Evolutionary conservation across 2,329 filamentous ascomycete genomes (phyloP).

Genomic region (Westerdykella sp.): DNA sequence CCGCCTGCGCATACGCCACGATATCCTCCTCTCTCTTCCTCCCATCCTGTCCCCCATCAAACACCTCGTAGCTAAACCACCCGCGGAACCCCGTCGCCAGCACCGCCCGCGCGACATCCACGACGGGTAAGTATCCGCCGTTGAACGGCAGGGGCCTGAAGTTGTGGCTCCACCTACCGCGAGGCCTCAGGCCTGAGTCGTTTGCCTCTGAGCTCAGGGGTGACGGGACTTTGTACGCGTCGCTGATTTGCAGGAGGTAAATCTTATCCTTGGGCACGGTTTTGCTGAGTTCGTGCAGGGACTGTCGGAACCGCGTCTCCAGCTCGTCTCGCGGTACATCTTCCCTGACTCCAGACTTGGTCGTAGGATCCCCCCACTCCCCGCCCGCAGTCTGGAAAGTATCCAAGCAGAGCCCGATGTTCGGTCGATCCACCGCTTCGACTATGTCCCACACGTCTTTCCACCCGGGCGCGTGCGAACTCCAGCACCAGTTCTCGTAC

Average conservation of each 20-base stretch:
- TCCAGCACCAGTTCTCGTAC: conserved; percentile 82
- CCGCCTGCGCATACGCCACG: conserved; percentile 47
- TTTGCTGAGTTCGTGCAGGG: conserved; percentile 50
- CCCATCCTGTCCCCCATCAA: conserved; percentile 54
- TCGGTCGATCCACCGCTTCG: conserved; percentile 53
- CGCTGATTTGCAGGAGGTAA: conserved; percentile 66
- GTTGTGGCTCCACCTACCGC: conserved; percentile 65
- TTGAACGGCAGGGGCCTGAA: conserved; percentile 63
- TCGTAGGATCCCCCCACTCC: conserved; percentile 68
- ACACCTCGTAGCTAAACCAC: conserved; percentile 66
- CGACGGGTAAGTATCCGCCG: conserved; percentile 64
- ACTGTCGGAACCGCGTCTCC: conserved; percentile 46
- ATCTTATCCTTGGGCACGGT: conserved; percentile 64
- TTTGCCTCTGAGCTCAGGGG: conserved; percentile 50
- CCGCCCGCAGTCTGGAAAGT: conserved; percentile 70
- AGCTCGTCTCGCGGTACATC: conserved; percentile 43
- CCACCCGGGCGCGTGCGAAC: conserved; percentile 63
- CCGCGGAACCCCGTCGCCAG: conserved; percentile 60
- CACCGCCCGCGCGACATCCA: conserved; percentile 59
- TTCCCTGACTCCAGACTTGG: conserved; percentile 53
- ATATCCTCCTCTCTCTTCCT: conserved; percentile 48
- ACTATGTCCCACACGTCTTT: conserved; percentile 65
- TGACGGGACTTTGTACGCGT: conserved; percentile 59
- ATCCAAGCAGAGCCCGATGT: conserved; percentile 69
- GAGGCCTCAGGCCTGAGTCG: conserved; percentile 51